Evolutionary conservation across 2,329 filamentous ascomycete genomes (phyloP), one percentile per base, ranked within the genome.

Genomic region (Sphaceloma murrayae): DNA sequence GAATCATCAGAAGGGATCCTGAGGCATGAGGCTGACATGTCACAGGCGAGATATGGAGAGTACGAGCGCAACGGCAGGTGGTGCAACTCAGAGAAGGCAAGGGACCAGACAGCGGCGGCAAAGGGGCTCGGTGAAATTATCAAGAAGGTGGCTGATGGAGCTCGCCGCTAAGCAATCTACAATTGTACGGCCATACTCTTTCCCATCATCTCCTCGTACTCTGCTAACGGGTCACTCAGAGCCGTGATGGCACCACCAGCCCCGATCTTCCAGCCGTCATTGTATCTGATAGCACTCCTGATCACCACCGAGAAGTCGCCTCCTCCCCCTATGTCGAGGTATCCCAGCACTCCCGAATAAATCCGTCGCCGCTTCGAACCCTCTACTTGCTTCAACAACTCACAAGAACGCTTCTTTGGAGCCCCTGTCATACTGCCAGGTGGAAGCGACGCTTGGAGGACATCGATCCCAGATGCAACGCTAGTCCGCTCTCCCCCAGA

Each of bases 381-480:
- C 62, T 94, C 88, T 31, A 94, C 72, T 3, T 70, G 65, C 48
- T 73, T 70, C 14, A 96, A 68, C 34, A 95, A 74, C 67, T 94
- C 81, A 60, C 89, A 95, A 51, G 83, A 89, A 36, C 89, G 75
- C 64, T 89, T 88, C 69, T 96, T 96, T 0, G 89, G 91, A 1
- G 89, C 89, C 5, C 91, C 91, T 2, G 89, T 96, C 91, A 96
- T 96, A 55, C 83, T 89, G 0, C 91, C 89, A 0, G 91, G 87
- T 0, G 91, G 89, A 1, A 96, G 70, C 36, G 80, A 83, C 5
- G 78, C 73, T 0, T 82, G 76, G 0, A 96, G 74, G 3, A 89
- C 81, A 48, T 89, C 81, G 26, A 91, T 67, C 1, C 83, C 85
- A 0, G 77, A 77, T 47, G 73, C 68, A 3, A 19, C 9, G 13